Base-by-base conservation (phyloP, 2,329 filamentous ascomycete genomes). In the Phyllosticta citrichinensis region DNA sequence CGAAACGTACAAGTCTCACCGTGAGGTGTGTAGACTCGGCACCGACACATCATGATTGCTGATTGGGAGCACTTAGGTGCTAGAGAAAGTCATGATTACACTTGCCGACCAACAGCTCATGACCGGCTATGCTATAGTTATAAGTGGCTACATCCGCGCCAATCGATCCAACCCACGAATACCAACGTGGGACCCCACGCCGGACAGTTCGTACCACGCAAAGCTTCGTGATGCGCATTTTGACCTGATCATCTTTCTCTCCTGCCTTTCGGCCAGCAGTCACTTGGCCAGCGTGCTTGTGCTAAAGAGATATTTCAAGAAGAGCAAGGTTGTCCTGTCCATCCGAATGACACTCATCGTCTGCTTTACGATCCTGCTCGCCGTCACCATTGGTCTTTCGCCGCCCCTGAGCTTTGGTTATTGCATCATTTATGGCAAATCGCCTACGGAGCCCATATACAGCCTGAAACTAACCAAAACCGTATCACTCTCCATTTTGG, bases 201-300 rank as follows among this genome's bases (percentile, higher is more conserved):
- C 40, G 12, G 47, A 52, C 47, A 8, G 17, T 3, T 22, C 20
- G n/a, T 58, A 58, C 35, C 56, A 52, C 20, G 12, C 20, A 3
- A 22, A 25, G 20, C 51, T 53, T 20, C 20, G 20, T 19, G 47
- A 58, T 10, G 56, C 57, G 17, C 57, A 50, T 24, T 59, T 54
- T 27, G 33, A 53, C 25, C 52, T 72, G 5, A 66, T 69, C 33
- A 64, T 72, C n/a, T 70, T 70, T 63, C 65, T 70, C 30, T 70
- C 69, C 57, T 68, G 68, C 2, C 63, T 71, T 0, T 70, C 68
- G 0, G 69, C 66, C 11, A 68, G 67, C 6, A 70, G 69, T 1
- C 69, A 71, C 30, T 68, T 71, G 47, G 70, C 70, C 40, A 68
- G 69, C 1, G 64, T 72, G 27, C 68, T 72, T 53, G 70, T 69